phyloP scores from a whole-genome alignment of 1,139 yeast genomes.

The Spathaspora sp. region DNA sequence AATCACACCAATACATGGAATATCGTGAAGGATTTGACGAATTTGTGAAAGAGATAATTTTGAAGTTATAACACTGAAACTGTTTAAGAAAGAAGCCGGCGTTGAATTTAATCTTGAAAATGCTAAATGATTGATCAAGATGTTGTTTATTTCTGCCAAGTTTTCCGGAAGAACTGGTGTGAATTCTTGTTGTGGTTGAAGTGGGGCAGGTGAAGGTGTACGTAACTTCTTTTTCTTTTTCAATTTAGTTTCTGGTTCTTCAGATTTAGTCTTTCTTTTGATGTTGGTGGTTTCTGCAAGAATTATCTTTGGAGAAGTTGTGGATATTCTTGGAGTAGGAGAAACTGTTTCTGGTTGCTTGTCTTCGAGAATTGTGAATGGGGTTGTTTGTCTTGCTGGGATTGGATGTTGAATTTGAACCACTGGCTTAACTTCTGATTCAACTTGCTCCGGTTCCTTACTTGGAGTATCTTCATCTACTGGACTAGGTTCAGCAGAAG shows the following conservation, averaged over 20 bases:
- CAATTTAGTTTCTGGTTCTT: constrained; percentile 25
- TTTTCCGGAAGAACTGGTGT: constrained; percentile 30
- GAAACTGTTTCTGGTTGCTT: not conserved
- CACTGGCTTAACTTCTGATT: not conserved
- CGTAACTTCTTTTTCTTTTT: constrained; percentile 13
- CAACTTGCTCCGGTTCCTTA: constrained; percentile 6
- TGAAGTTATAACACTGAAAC: constrained; percentile 53
- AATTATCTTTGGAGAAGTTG: constrained; percentile 10
- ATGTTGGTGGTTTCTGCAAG: constrained; percentile 27
- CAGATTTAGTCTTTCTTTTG: constrained; percentile 28
- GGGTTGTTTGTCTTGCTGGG: not conserved
- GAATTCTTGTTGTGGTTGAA: constrained; percentile 5
- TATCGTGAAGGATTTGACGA: constrained; percentile 48
- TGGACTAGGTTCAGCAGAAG: constrained; percentile 3
- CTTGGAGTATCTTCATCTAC: constrained; percentile 13
- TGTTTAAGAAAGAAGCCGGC: constrained; percentile 68
- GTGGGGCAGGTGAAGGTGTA: constrained; percentile 6
- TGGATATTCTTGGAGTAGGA: constrained; percentile 8
- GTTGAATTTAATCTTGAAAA: constrained; percentile 86
- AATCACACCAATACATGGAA: constrained; percentile 75
- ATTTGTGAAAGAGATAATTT: constrained; percentile 46
- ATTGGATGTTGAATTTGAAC: constrained; percentile 3
- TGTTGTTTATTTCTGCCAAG: constrained; percentile 54
- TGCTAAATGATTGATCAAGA: constrained; percentile 82
- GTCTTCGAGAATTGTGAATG: constrained; percentile 11